Evolutionary conservation across 2,329 filamentous ascomycete genomes (phyloP).

Genomic region (Fonsecaea multimorphosa): DNA sequence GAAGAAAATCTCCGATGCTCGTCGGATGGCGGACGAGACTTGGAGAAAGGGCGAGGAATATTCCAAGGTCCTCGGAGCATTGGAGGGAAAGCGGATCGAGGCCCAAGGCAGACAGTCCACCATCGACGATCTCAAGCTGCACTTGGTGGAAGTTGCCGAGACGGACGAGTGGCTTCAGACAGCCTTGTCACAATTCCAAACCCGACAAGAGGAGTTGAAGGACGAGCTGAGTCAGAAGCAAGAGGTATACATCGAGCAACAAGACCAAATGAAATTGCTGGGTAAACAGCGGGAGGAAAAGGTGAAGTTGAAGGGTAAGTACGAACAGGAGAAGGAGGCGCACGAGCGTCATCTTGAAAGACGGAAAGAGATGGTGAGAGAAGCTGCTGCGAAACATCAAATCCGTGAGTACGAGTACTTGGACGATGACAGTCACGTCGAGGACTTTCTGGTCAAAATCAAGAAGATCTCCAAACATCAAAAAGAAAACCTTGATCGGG

Average conservation of each 20-base stretch:
- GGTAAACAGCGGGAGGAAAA: constrained; percentile 43
- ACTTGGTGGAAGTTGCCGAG: constrained; percentile 78
- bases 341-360: constrained; percentile 79
- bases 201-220: constrained; percentile 70
- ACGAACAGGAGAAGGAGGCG: constrained; percentile 83
- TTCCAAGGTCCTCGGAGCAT: constrained; percentile 73
- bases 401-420: constrained; percentile 86
- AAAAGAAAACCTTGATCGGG: constrained; percentile 74
- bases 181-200: constrained; percentile 77
- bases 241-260: constrained; percentile 69
- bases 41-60: constrained; percentile 76
- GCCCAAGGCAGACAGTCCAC: constrained; percentile 72
- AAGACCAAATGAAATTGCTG: constrained; percentile 51
- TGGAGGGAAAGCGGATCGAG: constrained; percentile 78
- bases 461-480: constrained; percentile 78
- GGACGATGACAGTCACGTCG: constrained; percentile 73
- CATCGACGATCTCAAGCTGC: constrained; percentile 71
- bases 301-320: constrained; percentile 67
- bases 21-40: constrained; percentile 66
- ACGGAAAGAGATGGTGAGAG: constrained; percentile 75
- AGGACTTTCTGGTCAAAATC: constrained; percentile 78
- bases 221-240: constrained; percentile 69
- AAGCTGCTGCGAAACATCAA: constrained; percentile 75
- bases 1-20: constrained; percentile 51
- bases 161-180: constrained; percentile 76